Base-by-base conservation (phyloP, 345 rosid species). In the Triadica sebifera region DNA sequence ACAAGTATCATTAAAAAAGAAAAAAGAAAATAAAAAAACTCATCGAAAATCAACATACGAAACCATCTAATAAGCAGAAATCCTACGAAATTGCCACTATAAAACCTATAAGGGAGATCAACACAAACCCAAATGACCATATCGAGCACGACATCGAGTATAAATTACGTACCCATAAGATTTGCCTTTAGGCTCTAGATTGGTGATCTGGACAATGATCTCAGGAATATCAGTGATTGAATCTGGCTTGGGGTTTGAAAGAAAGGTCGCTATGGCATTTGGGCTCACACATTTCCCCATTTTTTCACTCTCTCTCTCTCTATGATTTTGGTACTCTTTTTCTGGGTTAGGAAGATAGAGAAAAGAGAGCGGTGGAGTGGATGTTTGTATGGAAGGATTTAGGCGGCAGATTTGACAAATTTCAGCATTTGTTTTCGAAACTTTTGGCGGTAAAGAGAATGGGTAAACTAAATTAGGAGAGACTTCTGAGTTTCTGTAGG, bases 151-250 rank as follows among this genome's bases (percentile, higher is more conserved):
- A n/a, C n/a, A n/a, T n/a, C n/a, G n/a, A n/a, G n/a, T n/a, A 9
- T 0, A 7, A 5, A 41, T 34, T 9, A 22, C 80, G 69, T 68
- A 92, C 98, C 89, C 85, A 73, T 90, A 90, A 46, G 97, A 85
- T 69, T 89, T 92, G 55, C 98, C 98, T 11, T 90, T 84, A 49
- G 89, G 86, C 75, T n/a, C n/a, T n/a, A n/a, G n/a, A n/a, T n/a
- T n/a, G n/a, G n/a, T n/a, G n/a, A n/a, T n/a, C n/a, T n/a, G n/a
- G n/a, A n/a, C n/a, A n/a, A n/a, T n/a, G n/a, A n/a, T n/a, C n/a
- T n/a, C n/a, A n/a, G n/a, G n/a, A n/a, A n/a, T n/a, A n/a, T n/a
- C n/a, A n/a, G n/a, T n/a, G n/a, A n/a, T n/a, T n/a, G n/a, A n/a
- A n/a, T 89, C 91, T 52, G 93, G 90, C 13, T 92, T 87, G 1